Percentiles rank a stretch among this genome's conserved stretches.
Evolutionary conservation across 441 rosid genomes (phyloP).

Genomic region (Eugenia klotzschiana): DNA sequence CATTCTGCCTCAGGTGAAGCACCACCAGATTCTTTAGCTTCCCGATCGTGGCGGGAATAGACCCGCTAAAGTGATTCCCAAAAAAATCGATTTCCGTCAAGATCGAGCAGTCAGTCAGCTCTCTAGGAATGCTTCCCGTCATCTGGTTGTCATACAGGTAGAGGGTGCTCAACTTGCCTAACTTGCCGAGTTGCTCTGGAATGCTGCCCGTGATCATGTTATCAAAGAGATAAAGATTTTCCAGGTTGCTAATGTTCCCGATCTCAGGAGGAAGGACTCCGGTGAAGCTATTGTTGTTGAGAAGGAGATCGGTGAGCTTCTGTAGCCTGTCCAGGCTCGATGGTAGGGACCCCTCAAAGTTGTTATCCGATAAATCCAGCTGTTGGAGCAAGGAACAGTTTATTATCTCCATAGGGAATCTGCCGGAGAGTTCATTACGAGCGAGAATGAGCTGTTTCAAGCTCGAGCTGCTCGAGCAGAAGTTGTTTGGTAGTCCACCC

Average conservation of each 20-base stretch:
- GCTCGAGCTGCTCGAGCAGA: conserved; percentile 40
- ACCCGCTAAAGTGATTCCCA: conserved; percentile 59
- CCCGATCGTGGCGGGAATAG: conserved; percentile 62
- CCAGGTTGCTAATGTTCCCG: conserved; percentile 55
- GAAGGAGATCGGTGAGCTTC: conserved; percentile 40
- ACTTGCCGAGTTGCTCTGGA: conserved; percentile 54
- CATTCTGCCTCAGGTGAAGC: conserved; percentile 84
- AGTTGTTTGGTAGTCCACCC: conserved; percentile 39
- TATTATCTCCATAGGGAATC: conserved; percentile 45
- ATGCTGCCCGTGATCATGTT: conserved; percentile 53
- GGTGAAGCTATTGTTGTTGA: conserved; percentile 53
- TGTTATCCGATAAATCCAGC: conserved; percentile 54
- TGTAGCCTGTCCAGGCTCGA: conserved; percentile 32
- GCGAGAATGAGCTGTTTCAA: conserved; percentile 39
- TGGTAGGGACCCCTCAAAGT: conserved; percentile 45
- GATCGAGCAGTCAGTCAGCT: conserved; percentile 64
- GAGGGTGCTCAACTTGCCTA: conserved; percentile 32
- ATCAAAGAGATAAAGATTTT: conserved; percentile 37
- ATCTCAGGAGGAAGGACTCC: conserved; percentile 54
- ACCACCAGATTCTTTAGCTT: conserved; percentile 44
- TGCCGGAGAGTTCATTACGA: conserved; percentile 48
- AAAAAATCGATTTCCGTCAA: conserved; percentile 52
- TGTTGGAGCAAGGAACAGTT: conserved; percentile 43
- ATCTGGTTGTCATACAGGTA: conserved; percentile 68
- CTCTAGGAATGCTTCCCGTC: conserved; percentile 62